Conservation (phyloP, 208 protist genomes). For the Wallacemonas rigidus region DNA sequence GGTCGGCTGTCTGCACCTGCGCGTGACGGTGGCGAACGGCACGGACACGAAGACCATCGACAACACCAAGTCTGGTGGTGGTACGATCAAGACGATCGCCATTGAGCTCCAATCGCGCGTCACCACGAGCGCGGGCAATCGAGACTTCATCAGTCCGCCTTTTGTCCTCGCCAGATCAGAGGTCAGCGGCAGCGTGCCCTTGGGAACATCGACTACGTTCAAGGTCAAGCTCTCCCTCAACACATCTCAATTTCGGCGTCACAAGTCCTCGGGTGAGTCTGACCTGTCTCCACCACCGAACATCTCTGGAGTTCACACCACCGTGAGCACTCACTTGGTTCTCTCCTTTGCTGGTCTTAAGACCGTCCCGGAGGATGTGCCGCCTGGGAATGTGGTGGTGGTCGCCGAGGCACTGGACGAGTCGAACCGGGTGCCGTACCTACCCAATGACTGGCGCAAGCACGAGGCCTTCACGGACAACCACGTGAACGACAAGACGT, state of each 20-base stretch:
- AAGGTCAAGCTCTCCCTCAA: conserved; percentile 6
- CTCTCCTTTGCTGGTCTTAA: conserved; percentile 32
- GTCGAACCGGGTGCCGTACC: conserved; percentile 32
- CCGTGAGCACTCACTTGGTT: conserved; percentile 28
- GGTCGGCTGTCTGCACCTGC: conserved; percentile 18
- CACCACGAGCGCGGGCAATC: background rate
- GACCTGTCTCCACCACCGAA: conserved; percentile 17
- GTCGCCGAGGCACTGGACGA: conserved; percentile 37
- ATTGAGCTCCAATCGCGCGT: conserved; percentile 11
- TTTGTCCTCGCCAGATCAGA: background rate
- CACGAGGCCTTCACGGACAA: conserved; percentile 4
- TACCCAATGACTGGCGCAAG: conserved; percentile 25
- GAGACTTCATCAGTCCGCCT: background rate
- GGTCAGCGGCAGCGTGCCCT: conserved; percentile 12
- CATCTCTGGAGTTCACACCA: conserved; percentile 17
- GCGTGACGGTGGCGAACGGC: conserved; percentile 23
- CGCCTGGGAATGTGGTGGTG: conserved; percentile 25
- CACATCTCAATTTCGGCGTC: background rate
- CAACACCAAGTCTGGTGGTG: conserved; percentile 12
- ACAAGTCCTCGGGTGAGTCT: background rate
- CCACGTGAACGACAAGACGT: background rate
- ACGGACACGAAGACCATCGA: conserved; percentile 15
- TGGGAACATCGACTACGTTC: conserved; percentile 11
- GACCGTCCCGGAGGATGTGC: conserved; percentile 24
- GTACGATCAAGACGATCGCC: background rate